Percentiles rank a stretch among this genome's conserved stretches.
Conservation (phyloP, 23 red algal species). For the Cyanidioschyzon merolae region DNA sequence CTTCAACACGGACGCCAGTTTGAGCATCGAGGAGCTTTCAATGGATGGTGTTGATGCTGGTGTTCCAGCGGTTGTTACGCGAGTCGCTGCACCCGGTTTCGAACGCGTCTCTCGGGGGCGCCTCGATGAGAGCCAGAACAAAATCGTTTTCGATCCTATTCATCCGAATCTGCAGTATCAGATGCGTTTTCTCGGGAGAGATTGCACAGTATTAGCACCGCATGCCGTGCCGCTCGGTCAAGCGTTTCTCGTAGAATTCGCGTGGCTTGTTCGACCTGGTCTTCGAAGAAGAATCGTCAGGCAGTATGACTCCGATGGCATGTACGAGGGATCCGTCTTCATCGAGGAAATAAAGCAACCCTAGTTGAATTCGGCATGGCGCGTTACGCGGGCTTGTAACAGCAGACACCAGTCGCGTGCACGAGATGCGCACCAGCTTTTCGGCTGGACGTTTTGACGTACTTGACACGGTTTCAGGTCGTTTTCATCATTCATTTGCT, state of each 20-base stretch:
- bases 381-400: too few relatives aligned
- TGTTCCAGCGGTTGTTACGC: background rate
- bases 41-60: background rate
- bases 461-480: too few relatives aligned
- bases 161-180: background rate
- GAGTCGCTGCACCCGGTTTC: background rate
- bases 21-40: background rate
- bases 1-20: background rate
- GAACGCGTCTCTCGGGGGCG: background rate
- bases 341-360: background rate
- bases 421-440: too few relatives aligned
- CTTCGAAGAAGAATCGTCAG: background rate
- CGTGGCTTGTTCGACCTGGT: background rate
- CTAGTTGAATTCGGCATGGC: too few relatives aligned
- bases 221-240: background rate
- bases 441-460: too few relatives aligned
- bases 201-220: background rate
- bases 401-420: too few relatives aligned
- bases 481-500: too few relatives aligned
- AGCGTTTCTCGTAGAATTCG: background rate
- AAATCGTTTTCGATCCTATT: background rate
- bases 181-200: background rate
- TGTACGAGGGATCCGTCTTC: background rate
- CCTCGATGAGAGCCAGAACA: background rate
- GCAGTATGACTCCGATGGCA: background rate